Evolutionary conservation across 2,329 filamentous ascomycete genomes (phyloP).

Genomic region (Ramichloridium luteum): DNA sequence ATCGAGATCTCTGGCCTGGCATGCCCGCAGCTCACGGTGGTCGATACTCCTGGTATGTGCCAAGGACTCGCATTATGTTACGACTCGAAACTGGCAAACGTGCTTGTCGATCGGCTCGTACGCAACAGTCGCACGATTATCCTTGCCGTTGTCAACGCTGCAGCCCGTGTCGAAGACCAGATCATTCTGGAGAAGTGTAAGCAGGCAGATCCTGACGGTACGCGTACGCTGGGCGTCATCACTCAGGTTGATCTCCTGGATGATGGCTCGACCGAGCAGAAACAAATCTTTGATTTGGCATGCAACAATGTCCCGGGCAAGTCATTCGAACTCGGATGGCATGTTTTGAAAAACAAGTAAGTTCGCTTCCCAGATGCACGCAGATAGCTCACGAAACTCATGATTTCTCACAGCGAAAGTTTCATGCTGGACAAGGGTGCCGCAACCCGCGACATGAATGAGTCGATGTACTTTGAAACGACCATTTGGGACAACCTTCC

Average conservation of each 20-base stretch:
- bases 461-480: too few relatives aligned
- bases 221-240: constrained; percentile 44
- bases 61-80: too few relatives aligned
- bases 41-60: constrained; percentile 28
- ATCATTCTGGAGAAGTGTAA: constrained; percentile 40
- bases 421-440: too few relatives aligned
- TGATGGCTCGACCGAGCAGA: constrained; percentile 30
- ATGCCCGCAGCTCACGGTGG: constrained; percentile 25
- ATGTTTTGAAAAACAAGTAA: constrained; percentile 39
- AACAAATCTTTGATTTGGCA: constrained; percentile 28
- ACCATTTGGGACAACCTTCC: too few relatives aligned
- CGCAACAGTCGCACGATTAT: constrained; percentile 38
- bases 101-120: constrained; percentile 43
- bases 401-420: too few relatives aligned
- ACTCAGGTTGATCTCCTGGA: constrained; percentile 43
- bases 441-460: too few relatives aligned
- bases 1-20: constrained; percentile 37
- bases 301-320: constrained; percentile 28
- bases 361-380: too few relatives aligned
- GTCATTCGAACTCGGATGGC: constrained; percentile 41
- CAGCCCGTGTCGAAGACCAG: constrained; percentile 44
- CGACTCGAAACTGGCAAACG: constrained; percentile 22
- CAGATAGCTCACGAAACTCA: too few relatives aligned
- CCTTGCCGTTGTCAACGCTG: constrained; percentile 26
- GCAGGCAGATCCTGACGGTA: constrained; percentile 33